phyloP scores from a whole-genome alignment of 1,284 basidiomycete species.

The Cryptococcus jaspeensis region DNA sequence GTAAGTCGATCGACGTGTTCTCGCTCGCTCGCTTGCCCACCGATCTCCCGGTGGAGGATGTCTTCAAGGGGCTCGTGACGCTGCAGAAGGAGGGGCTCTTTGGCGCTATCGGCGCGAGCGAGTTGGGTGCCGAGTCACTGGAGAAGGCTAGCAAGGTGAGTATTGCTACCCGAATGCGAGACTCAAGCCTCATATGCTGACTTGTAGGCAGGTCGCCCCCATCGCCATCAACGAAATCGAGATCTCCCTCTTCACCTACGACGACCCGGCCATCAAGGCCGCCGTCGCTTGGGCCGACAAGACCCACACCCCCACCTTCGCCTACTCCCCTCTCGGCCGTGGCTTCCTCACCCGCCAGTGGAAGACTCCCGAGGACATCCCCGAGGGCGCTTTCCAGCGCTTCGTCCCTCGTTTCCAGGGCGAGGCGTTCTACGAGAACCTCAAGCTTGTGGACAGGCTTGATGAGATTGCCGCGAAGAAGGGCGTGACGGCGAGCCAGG shows the following conservation, averaged over 20 bases:
- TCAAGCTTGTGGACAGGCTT: conserved; percentile 57
- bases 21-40: conserved; percentile 21
- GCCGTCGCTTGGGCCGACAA: conserved; percentile 52
- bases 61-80: conserved; percentile 20
- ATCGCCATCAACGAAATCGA: conserved; percentile 60
- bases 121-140: conserved; percentile 23
- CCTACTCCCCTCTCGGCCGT: conserved; percentile 62
- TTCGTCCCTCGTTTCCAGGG: conserved; percentile 46
- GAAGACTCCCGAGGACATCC: conserved; percentile 57
- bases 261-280: conserved; percentile 52
- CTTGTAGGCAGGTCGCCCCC: conserved; percentile 52
- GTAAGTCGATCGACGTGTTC: conserved; percentile 57
- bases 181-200: not conserved
- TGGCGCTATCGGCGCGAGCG: conserved; percentile 32
- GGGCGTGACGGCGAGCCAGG: conserved; percentile 59
- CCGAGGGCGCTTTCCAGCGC: conserved; percentile 45
- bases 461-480: conserved; percentile 57
- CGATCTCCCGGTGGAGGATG: conserved; percentile 18
- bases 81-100: conserved; percentile 39
- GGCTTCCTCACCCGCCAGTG: conserved; percentile 61
- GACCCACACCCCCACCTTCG: conserved; percentile 57
- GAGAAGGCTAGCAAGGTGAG: conserved; percentile 29
- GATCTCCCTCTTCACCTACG: conserved; percentile 57
- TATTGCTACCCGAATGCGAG: not conserved
- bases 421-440: conserved; percentile 59